These are phyloP conservation scores for Xylariaceae sp. DNA, from an alignment of 2,329 filamentous ascomycete species.

Conservation along the genomic window DNA sequence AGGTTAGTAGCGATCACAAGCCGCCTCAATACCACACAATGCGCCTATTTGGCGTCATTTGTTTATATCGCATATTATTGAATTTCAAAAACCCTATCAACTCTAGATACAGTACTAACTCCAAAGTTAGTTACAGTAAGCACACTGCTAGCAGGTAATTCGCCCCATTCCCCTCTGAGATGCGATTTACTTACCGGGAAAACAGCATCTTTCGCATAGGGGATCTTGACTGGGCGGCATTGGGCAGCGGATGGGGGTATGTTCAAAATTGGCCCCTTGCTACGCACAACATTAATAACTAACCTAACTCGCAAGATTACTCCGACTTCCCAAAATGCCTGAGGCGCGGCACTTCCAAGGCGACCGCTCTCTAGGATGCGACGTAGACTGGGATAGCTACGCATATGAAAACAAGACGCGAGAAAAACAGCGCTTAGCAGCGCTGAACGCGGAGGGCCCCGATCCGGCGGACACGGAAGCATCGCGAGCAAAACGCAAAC, in stretches of 20 bases:
- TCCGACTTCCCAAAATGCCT: conserved; percentile 89
- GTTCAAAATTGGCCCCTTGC: not conserved
- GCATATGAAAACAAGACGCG: conserved; percentile 68
- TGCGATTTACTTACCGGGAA: conserved; percentile 1
- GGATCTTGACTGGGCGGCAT: conserved; percentile 80
- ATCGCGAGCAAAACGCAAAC: conserved; percentile 50
- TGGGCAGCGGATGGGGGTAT: conserved; percentile 74
- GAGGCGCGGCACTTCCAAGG: conserved; percentile 73
- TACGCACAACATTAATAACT: not conserved
- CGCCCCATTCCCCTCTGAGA: not conserved
- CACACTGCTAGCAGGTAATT: conserved; percentile 71
- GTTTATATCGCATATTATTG: not conserved
- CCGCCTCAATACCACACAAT: not conserved
- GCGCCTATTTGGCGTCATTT: not conserved
- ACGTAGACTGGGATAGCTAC: conserved; percentile 64
- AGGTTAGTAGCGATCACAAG: conserved; percentile 33
- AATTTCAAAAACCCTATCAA: not conserved
- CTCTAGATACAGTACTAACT: conserved; percentile 2
- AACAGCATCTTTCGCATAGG: conserved; percentile 69
- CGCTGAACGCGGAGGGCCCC: conserved; percentile 40
- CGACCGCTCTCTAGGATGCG: conserved; percentile 58
- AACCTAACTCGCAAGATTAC: conserved; percentile 40
- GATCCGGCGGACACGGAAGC: conserved; percentile 32
- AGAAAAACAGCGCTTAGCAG: conserved; percentile 60
- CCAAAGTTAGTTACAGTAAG: conserved; percentile 64